phyloP scores from a whole-genome alignment of 2,329 filamentous ascomycete genomes.

The Aureobasidium sp. region DNA sequence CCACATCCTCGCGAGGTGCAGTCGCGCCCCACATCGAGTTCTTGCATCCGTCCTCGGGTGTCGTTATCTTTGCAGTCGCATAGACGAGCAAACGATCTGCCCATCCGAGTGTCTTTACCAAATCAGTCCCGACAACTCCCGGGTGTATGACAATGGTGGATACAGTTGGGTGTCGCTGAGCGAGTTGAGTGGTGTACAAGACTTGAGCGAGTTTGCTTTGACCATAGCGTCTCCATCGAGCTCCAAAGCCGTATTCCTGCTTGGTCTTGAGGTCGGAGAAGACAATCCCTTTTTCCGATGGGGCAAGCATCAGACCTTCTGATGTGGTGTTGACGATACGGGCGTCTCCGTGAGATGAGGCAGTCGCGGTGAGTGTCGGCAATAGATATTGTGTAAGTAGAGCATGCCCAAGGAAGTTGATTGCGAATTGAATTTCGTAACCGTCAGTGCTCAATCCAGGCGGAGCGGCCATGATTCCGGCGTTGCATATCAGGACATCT shows the following conservation, averaged over 20 bases:
- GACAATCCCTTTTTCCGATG: constrained; percentile 19
- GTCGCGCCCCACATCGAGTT: constrained; percentile 24
- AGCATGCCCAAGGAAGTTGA: constrained; percentile 46
- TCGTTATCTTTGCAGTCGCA: not conserved
- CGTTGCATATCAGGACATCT: constrained; percentile 42
- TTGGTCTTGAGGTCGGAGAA: constrained; percentile 27
- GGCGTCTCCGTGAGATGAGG: constrained; percentile 34
- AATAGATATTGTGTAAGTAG: constrained; percentile 35
- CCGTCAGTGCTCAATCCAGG: constrained; percentile 39
- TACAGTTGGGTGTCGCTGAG: constrained; percentile 30
- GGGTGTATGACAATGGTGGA: constrained; percentile 32
- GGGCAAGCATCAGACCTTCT: constrained; percentile 22
- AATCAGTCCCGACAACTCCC: constrained; percentile 30
- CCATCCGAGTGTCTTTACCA: constrained; percentile 28
- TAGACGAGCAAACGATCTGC: constrained; percentile 23
- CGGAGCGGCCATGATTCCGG: constrained; percentile 35
- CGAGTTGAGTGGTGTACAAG: constrained; percentile 35
- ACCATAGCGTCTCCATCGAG: constrained; percentile 28
- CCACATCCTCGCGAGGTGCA: constrained; percentile 18
- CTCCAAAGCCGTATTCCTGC: constrained; percentile 20
- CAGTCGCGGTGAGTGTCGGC: constrained; percentile 33
- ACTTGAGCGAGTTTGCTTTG: constrained; percentile 43
- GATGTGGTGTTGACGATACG: constrained; percentile 37
- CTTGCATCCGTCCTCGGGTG: constrained; percentile 19
- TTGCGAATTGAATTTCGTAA: constrained; percentile 45